phyloP scores from a whole-genome alignment of 495 filamentous ascomycete genomes.

The Tuber brumale region DNA sequence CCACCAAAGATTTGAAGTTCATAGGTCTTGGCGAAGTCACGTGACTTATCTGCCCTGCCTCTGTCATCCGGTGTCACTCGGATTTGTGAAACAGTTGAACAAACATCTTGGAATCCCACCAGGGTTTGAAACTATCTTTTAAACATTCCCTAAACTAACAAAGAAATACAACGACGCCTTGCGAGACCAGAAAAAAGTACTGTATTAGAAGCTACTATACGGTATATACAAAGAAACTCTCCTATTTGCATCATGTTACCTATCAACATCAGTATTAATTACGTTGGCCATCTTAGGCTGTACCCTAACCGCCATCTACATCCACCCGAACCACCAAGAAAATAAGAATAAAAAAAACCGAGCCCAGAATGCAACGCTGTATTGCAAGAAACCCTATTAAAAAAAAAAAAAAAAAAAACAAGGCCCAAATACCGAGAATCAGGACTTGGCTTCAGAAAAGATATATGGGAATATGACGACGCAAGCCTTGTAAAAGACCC shows the following conservation, averaged over 20 bases:
- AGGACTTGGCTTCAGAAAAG: constrained; percentile 50
- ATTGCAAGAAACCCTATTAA: background rate
- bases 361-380: background rate
- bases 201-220: background rate
- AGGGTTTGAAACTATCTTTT: background rate
- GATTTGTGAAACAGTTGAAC: background rate
- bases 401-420: background rate
- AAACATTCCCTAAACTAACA: background rate
- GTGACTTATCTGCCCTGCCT: background rate
- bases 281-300: background rate
- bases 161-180: background rate
- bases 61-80: background rate
- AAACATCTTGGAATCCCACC: background rate
- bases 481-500: constrained; percentile 80
- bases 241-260: background rate
- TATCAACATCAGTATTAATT: background rate
- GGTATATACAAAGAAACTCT: background rate
- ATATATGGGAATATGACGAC: constrained; percentile 84
- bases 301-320: background rate
- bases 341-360: background rate
- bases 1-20: background rate
- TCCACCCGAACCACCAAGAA: background rate
- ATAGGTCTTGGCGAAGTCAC: background rate
- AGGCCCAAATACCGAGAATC: background rate
- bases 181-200: background rate